A percentile compares a stretch with the other conserved stretches of the same genome.
Conservation (phyloP, 352 stramenopile genomes). For the Phytophthora syringae region DNA sequence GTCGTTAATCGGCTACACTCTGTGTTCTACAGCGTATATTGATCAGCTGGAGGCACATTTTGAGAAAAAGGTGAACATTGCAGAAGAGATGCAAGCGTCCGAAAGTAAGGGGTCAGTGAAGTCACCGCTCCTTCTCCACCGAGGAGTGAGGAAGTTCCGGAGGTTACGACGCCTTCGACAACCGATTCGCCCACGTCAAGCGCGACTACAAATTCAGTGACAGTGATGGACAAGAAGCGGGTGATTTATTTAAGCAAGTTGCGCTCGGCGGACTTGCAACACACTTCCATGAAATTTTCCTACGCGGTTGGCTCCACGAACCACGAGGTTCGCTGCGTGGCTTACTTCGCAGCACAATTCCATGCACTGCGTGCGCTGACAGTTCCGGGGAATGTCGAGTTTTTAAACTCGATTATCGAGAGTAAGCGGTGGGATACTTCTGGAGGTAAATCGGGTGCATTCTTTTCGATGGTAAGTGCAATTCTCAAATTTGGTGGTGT, state of each 20-base stretch:
- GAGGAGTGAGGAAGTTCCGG: slow-evolving; percentile 24
- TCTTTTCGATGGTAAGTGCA: slow-evolving; percentile 85
- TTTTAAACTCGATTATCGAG: slow-evolving; percentile 83
- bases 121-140: slow-evolving; percentile 22
- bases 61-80: slow-evolving; percentile 52
- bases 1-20: slow-evolving; percentile 82
- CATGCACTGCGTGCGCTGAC: slow-evolving; percentile 76
- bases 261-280: slow-evolving; percentile 68
- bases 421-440: slow-evolving; percentile 79
- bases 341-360: slow-evolving; percentile 87
- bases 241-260: slow-evolving; percentile 75
- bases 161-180: slow-evolving; percentile 2
- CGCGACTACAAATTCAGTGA: slow-evolving; percentile 18
- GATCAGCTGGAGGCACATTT: slow-evolving; percentile 76
- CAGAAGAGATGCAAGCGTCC: slow-evolving; percentile 48
- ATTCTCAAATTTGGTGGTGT: too few species aligned
- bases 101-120: slow-evolving; percentile 31
- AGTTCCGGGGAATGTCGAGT: slow-evolving; percentile 72
- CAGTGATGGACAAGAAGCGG: slow-evolving; percentile 45
- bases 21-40: slow-evolving; percentile 78
- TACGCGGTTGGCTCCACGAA: slow-evolving; percentile 56
- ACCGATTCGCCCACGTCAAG: slow-evolving; percentile 7
- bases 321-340: slow-evolving; percentile 73
- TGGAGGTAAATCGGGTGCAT: slow-evolving; percentile 87
- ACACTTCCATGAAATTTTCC: slow-evolving; percentile 83